These are phyloP conservation scores for Starmerella bombicola DNA, from an alignment of 805 yeast genomes.

Conservation along the genomic window DNA sequence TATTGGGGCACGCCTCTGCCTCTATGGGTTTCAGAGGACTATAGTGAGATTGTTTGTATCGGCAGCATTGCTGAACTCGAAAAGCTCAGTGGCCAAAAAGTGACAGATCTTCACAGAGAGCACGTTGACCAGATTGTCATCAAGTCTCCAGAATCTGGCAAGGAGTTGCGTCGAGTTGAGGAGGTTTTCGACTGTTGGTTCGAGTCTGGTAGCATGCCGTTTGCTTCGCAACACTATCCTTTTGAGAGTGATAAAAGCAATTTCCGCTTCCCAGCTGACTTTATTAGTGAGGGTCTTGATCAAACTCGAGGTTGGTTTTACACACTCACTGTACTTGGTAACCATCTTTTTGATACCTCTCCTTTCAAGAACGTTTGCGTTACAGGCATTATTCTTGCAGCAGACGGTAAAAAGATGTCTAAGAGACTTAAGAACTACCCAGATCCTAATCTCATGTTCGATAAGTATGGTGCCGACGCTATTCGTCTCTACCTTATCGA, in stretches of 20 bases:
- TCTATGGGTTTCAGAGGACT: conserved; percentile 91
- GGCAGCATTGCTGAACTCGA: conserved; percentile 83
- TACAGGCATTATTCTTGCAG: conserved; percentile 89
- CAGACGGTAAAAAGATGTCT: conserved; percentile 99
- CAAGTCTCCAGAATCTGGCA: conserved; percentile 84
- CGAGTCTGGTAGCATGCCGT: conserved; percentile 99
- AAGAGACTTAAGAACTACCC: conserved; percentile 97
- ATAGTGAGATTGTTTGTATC: conserved; percentile 81
- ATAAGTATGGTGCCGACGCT: conserved; percentile 95
- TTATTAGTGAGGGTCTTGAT: conserved; percentile 96
- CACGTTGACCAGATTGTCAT: conserved; percentile 81
- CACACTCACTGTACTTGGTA: conserved; percentile 88
- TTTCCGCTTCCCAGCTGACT: conserved; percentile 85
- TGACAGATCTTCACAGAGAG: conserved; percentile 91
- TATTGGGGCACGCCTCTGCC: conserved; percentile 99
- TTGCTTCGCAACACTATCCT: conserved; percentile 93
- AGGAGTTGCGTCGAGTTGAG: conserved; percentile 75
- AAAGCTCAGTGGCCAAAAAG: conserved; percentile 67
- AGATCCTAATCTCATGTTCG: conserved; percentile 71
- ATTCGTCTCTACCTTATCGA: conserved; percentile 88
- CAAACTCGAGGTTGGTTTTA: conserved; percentile 99
- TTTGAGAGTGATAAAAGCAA: conserved; percentile 61
- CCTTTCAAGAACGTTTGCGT: conserved; percentile 95
- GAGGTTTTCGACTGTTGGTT: conserved; percentile 99
- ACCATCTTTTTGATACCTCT: conserved; percentile 80